These are phyloP conservation scores for Cryptosporidium xiaoi DNA, from an alignment of 169 alveolate genomes.

Conservation along the genomic window DNA sequence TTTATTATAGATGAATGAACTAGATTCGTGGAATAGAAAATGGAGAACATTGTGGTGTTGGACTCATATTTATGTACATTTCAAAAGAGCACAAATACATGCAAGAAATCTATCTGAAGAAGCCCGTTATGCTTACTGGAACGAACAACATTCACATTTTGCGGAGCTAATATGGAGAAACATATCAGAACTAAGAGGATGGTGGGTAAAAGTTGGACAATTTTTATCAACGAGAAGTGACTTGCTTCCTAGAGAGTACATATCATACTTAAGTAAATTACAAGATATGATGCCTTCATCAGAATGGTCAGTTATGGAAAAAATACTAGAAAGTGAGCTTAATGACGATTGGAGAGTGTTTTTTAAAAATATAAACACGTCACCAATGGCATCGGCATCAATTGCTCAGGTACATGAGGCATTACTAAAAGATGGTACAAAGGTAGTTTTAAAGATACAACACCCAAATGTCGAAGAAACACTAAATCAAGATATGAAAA, in stretches of 20 bases:
- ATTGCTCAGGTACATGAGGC: constrained; percentile 89
- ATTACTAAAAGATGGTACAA: constrained; percentile 78
- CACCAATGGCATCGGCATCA: constrained; percentile 86
- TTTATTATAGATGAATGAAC: constrained; percentile 26
- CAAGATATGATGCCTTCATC: constrained; percentile 91
- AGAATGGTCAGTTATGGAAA: constrained; percentile 77
- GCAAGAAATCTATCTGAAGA: constrained; percentile 83
- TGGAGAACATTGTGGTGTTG: constrained; percentile 85
- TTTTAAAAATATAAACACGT: constrained; percentile 80
- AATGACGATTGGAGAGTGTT: constrained; percentile 76
- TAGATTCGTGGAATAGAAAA: constrained; percentile 46
- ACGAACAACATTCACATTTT: constrained; percentile 87
- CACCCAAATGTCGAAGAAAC: constrained; percentile 84
- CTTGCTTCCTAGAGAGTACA: constrained; percentile 87
- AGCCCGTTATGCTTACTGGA: constrained; percentile 87
- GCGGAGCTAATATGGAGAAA: constrained; percentile 87
- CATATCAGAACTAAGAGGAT: constrained; percentile 87
- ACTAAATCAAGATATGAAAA: constrained; percentile 82
- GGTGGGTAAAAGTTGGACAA: constrained; percentile 95
- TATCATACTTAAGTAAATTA: constrained; percentile 85
- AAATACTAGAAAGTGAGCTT: constrained; percentile 83
- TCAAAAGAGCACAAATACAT: constrained; percentile 84
- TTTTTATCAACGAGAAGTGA: constrained; percentile 91
- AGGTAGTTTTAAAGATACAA: constrained; percentile 85
- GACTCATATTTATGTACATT: constrained; percentile 85